These are phyloP conservation scores for Cutaneotrichosporon daszewskae DNA, from an alignment of 1,284 basidiomycete species.

Conservation along the genomic window DNA sequence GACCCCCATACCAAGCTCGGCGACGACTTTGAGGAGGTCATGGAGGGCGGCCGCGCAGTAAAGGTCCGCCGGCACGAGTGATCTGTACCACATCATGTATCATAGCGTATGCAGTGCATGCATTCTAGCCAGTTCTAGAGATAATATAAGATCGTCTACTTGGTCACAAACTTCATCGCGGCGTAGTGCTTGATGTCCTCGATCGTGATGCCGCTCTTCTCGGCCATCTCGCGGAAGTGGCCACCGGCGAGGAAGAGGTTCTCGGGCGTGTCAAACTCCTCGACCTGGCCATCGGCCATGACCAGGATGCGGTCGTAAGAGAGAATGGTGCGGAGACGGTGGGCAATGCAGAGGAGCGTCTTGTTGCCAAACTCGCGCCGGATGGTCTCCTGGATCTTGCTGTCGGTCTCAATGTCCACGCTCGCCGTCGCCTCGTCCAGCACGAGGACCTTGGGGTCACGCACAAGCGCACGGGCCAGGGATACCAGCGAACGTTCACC, in stretches of 20 bases:
- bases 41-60: slow-evolving; percentile 14
- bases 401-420: slow-evolving; percentile 64
- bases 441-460: slow-evolving; percentile 54
- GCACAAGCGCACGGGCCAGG: slow-evolving; percentile 63
- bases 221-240: slow-evolving; percentile 69
- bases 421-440: slow-evolving; percentile 54
- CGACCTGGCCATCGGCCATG: slow-evolving; percentile 63
- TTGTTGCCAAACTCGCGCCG: slow-evolving; percentile 59
- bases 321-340: slow-evolving; percentile 69
- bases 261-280: slow-evolving; percentile 71
- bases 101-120: background rate
- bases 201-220: slow-evolving; percentile 62
- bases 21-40: slow-evolving; percentile 17
- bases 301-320: slow-evolving; percentile 68
- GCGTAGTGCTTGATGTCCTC: slow-evolving; percentile 54
- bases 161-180: slow-evolving; percentile 1
- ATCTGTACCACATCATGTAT: background rate
- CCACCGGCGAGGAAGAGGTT: slow-evolving; percentile 65
- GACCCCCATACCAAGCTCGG: slow-evolving; percentile 15
- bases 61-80: slow-evolving; percentile 18
- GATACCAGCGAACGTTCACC: slow-evolving; percentile 63
- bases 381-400: slow-evolving; percentile 66
- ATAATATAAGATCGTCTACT: background rate
- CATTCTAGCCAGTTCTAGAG: background rate
- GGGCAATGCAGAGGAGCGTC: slow-evolving; percentile 63